Conservation (phyloP, 352 stramenopile genomes). For the Phytophthora sansomeana region DNA sequence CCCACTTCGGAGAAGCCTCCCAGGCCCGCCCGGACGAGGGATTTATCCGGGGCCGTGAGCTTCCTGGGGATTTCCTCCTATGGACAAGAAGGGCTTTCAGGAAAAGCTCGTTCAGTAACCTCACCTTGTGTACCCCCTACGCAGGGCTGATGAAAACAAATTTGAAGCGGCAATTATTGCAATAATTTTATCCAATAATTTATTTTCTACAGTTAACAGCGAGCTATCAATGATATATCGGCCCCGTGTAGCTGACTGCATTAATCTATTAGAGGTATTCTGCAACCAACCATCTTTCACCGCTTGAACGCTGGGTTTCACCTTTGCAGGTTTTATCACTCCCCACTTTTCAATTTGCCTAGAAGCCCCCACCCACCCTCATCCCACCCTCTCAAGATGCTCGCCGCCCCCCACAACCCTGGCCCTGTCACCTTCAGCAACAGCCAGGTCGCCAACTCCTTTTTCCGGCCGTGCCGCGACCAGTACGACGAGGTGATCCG, state of each 20-base stretch:
- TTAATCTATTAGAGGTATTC: not conserved
- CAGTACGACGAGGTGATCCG: constrained; percentile 24
- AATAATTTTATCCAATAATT: constrained; percentile 6
- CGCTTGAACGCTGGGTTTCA: no score
- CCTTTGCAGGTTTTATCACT: no score
- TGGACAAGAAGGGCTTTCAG: no score
- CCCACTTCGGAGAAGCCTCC: no score
- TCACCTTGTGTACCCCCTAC: no score
- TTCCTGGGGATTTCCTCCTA: no score
- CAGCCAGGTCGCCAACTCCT: constrained; percentile 8
- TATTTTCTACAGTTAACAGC: not conserved
- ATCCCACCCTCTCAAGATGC: not conserved
- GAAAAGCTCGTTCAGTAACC: no score
- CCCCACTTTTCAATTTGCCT: not conserved
- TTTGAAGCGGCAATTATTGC: constrained; percentile 3
- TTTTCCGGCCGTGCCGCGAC: no score
- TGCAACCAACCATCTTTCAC: no score
- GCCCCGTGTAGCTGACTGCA: not conserved
- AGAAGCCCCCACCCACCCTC: no score
- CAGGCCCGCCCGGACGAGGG: no score
- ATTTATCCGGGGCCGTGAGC: no score
- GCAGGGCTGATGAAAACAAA: constrained; percentile 3
- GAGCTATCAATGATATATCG: not conserved
- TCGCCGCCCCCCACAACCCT: not conserved
- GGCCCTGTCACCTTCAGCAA: constrained; percentile 11